phyloP scores from a whole-genome alignment of 2,329 filamentous ascomycete genomes.

The Aspergillus bombycis region DNA sequence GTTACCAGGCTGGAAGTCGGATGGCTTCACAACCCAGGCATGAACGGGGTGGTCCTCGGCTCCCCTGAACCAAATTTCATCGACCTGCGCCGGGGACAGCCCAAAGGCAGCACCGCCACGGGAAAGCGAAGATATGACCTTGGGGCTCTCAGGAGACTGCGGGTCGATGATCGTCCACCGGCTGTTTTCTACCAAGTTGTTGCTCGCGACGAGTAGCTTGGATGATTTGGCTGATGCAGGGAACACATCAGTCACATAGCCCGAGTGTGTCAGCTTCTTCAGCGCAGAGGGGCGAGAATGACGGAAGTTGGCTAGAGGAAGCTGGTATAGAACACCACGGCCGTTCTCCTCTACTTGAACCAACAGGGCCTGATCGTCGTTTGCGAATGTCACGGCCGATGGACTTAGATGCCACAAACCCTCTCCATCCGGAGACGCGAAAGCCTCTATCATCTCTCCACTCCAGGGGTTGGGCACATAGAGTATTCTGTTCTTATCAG shows the following conservation, averaged over 20 bases:
- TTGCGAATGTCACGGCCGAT: conserved; percentile 43
- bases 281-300: conserved; percentile 34
- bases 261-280: conserved; percentile 43
- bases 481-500: conserved; percentile 50
- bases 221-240: conserved; percentile 38
- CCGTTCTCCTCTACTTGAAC: conserved; percentile 48
- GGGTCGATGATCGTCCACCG: conserved; percentile 47
- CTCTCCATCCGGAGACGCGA: conserved; percentile 40
- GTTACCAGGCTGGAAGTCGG: conserved; percentile 47
- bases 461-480: conserved; percentile 47
- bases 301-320: conserved; percentile 35
- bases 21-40: conserved; percentile 53
- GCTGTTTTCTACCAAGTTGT: conserved; percentile 49
- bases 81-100: conserved; percentile 45
- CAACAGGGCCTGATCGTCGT: conserved; percentile 46
- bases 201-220: conserved; percentile 48
- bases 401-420: conserved; percentile 49
- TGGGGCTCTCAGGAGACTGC: conserved; percentile 29
- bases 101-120: conserved; percentile 44
- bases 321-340: conserved; percentile 46
- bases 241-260: conserved; percentile 45
- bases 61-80: conserved; percentile 51
- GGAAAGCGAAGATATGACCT: conserved; percentile 43
- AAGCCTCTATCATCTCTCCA: conserved; percentile 43
- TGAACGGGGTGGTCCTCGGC: conserved; percentile 48